Evolutionary conservation across 148 eudicot species (phyloP), one percentile per base, ranked within the genome.

Genomic region (Camellia granthamiana): DNA sequence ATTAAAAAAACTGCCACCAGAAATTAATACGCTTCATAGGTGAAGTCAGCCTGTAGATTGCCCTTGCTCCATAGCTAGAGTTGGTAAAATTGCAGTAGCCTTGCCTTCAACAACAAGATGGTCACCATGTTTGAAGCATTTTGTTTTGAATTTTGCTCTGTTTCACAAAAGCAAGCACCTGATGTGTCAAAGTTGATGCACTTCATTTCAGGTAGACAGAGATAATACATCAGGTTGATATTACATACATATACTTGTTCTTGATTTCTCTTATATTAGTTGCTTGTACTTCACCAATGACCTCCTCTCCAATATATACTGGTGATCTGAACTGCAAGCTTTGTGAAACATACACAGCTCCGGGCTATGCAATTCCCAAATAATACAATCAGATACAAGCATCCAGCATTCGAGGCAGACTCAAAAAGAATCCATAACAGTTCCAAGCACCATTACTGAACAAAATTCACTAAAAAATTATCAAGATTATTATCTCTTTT

Each of bases 271-370:
- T 75, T 59, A 76, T 69, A 70, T 59, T 68, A 56, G 62, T 81
- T 72, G 90, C 90, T 80, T 89, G 77, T 55, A 95, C 89, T 79
- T 84, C 90, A 56, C 89, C 97, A 30, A 75, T 69, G 75, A 93
- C 83, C 83, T 90, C 88, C 61, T 91, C 97, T 61, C 91, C 97
- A 7, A 91, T 78, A 77, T 87, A 89, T 9, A 89, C 88, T 18
- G 97, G 98, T 47, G 78, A 78, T 84, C 77, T 93, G 85, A 95
- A 95, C 3, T 89, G 90, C 88, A 95, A 75, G 66, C 83, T 93
- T 75, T 95, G 98, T 52, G 92, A 88, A 81, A 87, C 84, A 79
- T 95, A 95, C 3, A 93, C 85, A 19, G 83, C 98, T 81, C 97
- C 94, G 62, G 98, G 98, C 98, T 92, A 79, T 86, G 79, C 13